These are phyloP conservation scores for Naegleria fowleri DNA, from an alignment of 208 protist genomes.

Conservation along the genomic window DNA sequence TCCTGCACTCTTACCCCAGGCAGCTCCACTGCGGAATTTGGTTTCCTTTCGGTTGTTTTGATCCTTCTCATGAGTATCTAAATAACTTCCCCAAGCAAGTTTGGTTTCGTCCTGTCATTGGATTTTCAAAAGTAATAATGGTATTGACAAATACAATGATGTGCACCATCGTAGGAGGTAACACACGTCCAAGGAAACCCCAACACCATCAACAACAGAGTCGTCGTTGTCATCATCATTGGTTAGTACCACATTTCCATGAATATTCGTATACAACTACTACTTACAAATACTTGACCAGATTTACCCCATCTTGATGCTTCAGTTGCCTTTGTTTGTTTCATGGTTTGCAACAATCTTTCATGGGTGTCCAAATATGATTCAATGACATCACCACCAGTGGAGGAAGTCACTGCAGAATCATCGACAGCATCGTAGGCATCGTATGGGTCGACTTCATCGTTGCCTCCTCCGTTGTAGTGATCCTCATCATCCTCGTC, in stretches of 20 bases:
- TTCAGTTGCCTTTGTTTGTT: background rate
- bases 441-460: background rate
- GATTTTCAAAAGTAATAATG: no score
- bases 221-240: no score
- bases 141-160: no score
- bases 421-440: background rate
- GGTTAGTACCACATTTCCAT: no score
- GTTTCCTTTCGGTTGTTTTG: background rate
- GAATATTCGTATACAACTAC: no score
- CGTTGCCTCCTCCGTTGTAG: no score
- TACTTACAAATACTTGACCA: background rate
- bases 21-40: background rate
- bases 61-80: slow-evolving; percentile 15
- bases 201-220: no score
- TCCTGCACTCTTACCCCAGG: background rate
- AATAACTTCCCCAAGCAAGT: background rate
- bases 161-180: no score
- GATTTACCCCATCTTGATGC: background rate
- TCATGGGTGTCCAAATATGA: background rate
- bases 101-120: background rate
- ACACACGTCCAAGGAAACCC: no score
- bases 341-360: background rate
- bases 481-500: background rate
- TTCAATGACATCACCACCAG: background rate
- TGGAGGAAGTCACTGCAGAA: background rate